Evolutionary conservation across 148 eudicot species (phyloP).

Genomic region (Hydrangea macrophylla): DNA sequence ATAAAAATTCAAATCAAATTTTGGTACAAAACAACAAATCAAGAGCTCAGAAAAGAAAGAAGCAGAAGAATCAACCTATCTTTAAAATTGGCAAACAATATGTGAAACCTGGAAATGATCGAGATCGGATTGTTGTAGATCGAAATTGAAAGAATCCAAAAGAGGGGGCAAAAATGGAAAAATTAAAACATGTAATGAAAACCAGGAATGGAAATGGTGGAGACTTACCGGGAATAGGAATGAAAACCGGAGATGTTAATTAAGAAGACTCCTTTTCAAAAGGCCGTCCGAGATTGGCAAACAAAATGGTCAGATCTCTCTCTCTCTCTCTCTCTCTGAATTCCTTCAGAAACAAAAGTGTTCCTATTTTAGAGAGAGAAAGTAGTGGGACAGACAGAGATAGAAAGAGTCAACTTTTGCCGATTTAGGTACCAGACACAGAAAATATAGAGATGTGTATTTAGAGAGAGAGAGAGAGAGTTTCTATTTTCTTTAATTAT

Average conservation of each 20-base stretch:
- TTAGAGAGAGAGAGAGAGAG: no score
- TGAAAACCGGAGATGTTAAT: constrained; percentile 4
- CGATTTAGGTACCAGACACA: no score
- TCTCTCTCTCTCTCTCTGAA: no score
- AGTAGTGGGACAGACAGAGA: no score
- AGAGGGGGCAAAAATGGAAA: background rate
- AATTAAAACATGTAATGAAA: background rate
- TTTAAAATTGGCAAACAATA: background rate
- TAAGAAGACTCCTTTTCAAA: constrained; percentile 8
- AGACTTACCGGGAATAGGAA: background rate
- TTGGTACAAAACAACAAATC: background rate
- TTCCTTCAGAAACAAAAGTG: no score
- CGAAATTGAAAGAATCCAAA: background rate
- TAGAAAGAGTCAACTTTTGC: no score
- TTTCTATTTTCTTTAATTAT: no score
- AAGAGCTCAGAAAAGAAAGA: background rate
- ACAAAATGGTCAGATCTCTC: background rate
- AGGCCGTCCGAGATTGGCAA: background rate
- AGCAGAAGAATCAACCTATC: constrained; percentile 3
- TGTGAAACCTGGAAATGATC: background rate
- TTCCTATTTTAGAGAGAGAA: no score
- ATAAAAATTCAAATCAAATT: no score
- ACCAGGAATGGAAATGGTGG: constrained; percentile 2
- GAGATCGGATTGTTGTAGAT: no score
- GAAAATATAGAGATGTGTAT: no score